A percentile compares a stretch with the other conserved stretches of the same genome.
These are phyloP conservation scores for Didymella pomorum DNA, from an alignment of 2,329 filamentous ascomycete species.

Conservation along the genomic window DNA sequence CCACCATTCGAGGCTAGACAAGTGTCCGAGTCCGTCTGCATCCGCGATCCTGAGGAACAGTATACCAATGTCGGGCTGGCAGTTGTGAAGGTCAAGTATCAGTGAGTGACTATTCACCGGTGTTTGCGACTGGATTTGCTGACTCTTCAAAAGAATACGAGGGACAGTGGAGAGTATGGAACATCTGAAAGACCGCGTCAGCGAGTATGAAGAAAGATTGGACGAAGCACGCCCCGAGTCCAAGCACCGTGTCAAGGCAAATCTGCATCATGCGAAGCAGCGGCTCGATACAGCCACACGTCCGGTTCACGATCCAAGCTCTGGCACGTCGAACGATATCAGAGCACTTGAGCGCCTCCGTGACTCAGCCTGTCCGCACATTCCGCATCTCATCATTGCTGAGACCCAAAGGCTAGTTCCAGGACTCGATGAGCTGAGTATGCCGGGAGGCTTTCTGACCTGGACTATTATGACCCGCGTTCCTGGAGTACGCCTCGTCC, in stretches of 20 bases:
- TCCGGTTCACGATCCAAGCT: neutral
- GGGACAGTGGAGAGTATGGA: neutral
- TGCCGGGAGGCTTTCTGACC: neutral
- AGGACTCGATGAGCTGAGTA: neutral
- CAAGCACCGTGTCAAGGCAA: neutral
- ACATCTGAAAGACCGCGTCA: neutral
- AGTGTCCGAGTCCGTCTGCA: constrained; percentile 2
- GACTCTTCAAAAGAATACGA: neutral
- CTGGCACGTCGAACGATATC: neutral
- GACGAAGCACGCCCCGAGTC: too few relatives aligned
- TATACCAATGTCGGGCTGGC: constrained; percentile 1
- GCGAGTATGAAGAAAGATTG: too few relatives aligned
- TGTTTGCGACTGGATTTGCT: neutral
- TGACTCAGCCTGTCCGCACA: neutral
- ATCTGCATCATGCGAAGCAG: neutral
- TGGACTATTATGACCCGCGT: constrained; percentile 2
- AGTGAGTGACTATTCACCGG: neutral
- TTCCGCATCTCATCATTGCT: neutral
- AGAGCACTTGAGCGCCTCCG: neutral
- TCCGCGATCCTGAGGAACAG: neutral
- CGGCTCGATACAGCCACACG: neutral
- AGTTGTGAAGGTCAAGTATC: constrained; percentile 2
- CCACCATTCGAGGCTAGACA: constrained; percentile 21
- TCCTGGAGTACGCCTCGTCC: neutral
- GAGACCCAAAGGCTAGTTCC: neutral